These are phyloP conservation scores for Bremia lactucae DNA, from an alignment of 352 stramenopile species.

Conservation along the genomic window DNA sequence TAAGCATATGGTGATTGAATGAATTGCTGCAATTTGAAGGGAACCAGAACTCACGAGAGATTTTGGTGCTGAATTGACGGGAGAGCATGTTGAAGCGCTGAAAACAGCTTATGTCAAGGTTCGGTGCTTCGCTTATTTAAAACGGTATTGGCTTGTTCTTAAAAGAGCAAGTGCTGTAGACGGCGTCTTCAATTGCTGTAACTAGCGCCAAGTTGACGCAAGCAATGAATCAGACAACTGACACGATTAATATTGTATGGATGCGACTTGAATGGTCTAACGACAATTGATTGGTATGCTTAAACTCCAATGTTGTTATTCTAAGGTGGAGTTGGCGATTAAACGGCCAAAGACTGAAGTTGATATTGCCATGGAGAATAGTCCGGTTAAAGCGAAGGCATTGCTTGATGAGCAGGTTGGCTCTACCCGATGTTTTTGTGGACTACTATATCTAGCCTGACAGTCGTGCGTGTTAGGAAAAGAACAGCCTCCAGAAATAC, in stretches of 20 bases:
- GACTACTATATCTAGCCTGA: not conserved
- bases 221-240: slow-evolving; percentile 43
- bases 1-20: not conserved
- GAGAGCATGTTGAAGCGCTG: slow-evolving; percentile 32
- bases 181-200: slow-evolving; percentile 40
- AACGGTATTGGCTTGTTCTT: not conserved
- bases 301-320: not conserved
- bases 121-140: not conserved
- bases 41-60: slow-evolving; percentile 19
- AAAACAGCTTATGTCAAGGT: slow-evolving; percentile 53
- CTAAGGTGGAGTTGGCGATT: slow-evolving; percentile 56
- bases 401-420: slow-evolving; percentile 34
- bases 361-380: slow-evolving; percentile 65
- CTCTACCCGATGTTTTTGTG: not conserved
- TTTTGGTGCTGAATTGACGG: slow-evolving; percentile 21
- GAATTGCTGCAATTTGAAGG: slow-evolving; percentile 1
- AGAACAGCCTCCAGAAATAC: slow-evolving; percentile 9
- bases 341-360: slow-evolving; percentile 66
- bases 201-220: slow-evolving; percentile 46
- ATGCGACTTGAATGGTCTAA: not conserved
- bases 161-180: slow-evolving; percentile 18
- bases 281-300: not conserved
- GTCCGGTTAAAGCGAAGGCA: slow-evolving; percentile 36
- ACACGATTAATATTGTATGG: slow-evolving; percentile 60
- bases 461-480: slow-evolving; percentile 9